Base-by-base conservation (phyloP, 257 asterid genomes). In the Solanum ossicruentum region DNA sequence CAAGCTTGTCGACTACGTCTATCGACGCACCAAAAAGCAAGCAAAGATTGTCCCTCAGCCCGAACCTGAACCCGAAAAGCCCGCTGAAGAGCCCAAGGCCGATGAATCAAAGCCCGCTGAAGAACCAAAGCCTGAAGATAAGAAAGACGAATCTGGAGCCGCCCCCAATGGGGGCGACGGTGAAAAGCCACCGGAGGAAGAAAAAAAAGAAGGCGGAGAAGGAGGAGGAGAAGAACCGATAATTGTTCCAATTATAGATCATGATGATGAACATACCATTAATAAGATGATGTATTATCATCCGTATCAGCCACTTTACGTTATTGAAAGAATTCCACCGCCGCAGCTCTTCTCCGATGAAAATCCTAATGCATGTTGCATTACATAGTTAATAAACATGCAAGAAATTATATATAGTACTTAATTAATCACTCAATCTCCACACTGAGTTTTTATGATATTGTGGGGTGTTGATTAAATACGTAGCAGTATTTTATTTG, bases 331-430 rank as follows among this genome's bases (percentile, higher is more conserved):
- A 89, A 93, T 93, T 70, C 99, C 98, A 43, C 91, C 98, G 2
- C 98, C 98, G 17, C 98, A 95, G 89, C 88, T 94, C 32, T 95
- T 95, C 85, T 95, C 99, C 0, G 99, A 95, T 60, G 98, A 95
- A 84, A 95, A 95, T 79, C 99, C 99, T 72, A 94, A 95, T 89
- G 98, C 99, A 6, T 95, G 99, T 85, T 87, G 88, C 86, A 84
- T 95, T 88, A 84, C 91, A 90, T 93, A 84, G 90, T 81, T 92
- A 84, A 91, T 81, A 52, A 78, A 15, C 65, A n/a, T 70, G 54
- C 65, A 52, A 78, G 1, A 10, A 78, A 52, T 32, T 15, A 32
- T 69, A 28, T 8, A 39, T 17, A 51, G 65, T 78, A 69, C 26
- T 5, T 73, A n/a, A 52, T 47, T 39, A 5, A 75, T 75, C 15